Evolutionary conservation across 306 rosid genomes (phyloP), one percentile per base, ranked within the genome.

Genomic region (Lagenaria siceraria): DNA sequence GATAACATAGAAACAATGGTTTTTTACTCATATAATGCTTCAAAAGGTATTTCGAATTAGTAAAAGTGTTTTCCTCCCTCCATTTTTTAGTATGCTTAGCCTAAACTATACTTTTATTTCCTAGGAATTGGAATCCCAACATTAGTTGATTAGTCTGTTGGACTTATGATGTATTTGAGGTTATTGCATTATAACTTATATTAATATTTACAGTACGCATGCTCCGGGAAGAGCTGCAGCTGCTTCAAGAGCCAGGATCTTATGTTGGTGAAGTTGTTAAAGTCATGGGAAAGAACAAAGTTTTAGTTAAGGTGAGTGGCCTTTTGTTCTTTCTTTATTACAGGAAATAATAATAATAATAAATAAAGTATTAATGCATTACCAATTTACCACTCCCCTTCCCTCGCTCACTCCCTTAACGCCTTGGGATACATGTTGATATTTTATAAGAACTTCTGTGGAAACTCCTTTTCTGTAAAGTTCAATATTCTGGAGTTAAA

Each of bases 251-350:
- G 81, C 99, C 99, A 5, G 99, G 99, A 52, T 96, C 99, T 0
- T 96, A 96, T 81, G 99, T 96, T 2, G 99, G 99, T 38, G 99
- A 96, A 86, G 99, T 96, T 72, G 98, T 96, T 48, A 96, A 96
- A 83, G 99, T 92, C 58, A 96, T 96, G 99, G 99, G 99, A 35
- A 96, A 96, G 83, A 96, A 90, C 83, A 96, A 96, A 84, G 99
- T 96, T 72, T 84, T 96, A 77, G 99, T 96, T 64, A 96, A 96
- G 98, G 99, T 88, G 17, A 81, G 82, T 77, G 65, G 33, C 46
- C 2, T 38, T 21, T 40, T 75, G 24, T 75, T 14, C 22, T 58
- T 17, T 56, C 14, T 29, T 56, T 22, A 69, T 63, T 61, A 17
- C 48, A 18, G 24, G 1, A n/a, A 35, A 64, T 18, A 35, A 2